Percentiles rank a stretch among this genome's conserved stretches.
Conservation (phyloP, 495 filamentous ascomycete genomes). For the Aspergillus steynii region DNA sequence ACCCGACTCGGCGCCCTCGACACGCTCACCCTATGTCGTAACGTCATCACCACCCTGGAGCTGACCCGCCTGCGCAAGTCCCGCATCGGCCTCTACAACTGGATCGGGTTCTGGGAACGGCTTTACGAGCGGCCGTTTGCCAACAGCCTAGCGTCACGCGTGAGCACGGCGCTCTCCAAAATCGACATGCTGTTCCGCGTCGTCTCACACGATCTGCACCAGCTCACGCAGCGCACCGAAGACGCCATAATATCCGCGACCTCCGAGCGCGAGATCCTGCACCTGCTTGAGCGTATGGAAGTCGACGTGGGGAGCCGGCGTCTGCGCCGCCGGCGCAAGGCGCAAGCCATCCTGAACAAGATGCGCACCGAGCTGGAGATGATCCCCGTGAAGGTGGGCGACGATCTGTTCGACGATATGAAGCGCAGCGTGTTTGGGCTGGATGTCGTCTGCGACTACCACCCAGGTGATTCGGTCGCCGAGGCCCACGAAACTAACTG, state of each 20-base stretch:
- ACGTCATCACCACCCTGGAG: slow-evolving; percentile 25
- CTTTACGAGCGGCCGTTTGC: slow-evolving; percentile 22
- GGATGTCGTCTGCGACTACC: slow-evolving; percentile 26
- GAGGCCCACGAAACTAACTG: slow-evolving; percentile 20
- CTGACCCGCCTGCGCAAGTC: slow-evolving; percentile 28
- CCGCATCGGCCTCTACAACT: slow-evolving; percentile 22
- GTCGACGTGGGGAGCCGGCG: slow-evolving; percentile 22
- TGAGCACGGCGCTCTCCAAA: slow-evolving; percentile 14
- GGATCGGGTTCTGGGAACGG: slow-evolving; percentile 26
- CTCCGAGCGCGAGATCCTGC: slow-evolving; percentile 21
- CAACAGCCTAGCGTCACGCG: slow-evolving; percentile 9
- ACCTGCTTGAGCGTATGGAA: slow-evolving; percentile 26
- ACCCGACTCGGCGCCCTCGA: slow-evolving; percentile 20
- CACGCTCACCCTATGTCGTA: slow-evolving; percentile 24
- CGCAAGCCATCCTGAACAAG: slow-evolving; percentile 18
- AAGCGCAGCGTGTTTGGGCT: slow-evolving; percentile 29
- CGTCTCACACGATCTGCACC: slow-evolving; percentile 23
- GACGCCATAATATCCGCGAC: slow-evolving; percentile 13
- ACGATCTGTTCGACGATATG: slow-evolving; percentile 26
- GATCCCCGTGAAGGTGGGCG: slow-evolving; percentile 24
- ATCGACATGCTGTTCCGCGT: slow-evolving; percentile 24
- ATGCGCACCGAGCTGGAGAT: slow-evolving; percentile 23
- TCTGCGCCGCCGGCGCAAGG: slow-evolving; percentile 20
- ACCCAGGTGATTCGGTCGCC: slow-evolving; percentile 22
- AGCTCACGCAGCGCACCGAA: slow-evolving; percentile 20